Conservation (phyloP, 2,329 filamentous ascomycete genomes). For the Trichoderma simmonsii region DNA sequence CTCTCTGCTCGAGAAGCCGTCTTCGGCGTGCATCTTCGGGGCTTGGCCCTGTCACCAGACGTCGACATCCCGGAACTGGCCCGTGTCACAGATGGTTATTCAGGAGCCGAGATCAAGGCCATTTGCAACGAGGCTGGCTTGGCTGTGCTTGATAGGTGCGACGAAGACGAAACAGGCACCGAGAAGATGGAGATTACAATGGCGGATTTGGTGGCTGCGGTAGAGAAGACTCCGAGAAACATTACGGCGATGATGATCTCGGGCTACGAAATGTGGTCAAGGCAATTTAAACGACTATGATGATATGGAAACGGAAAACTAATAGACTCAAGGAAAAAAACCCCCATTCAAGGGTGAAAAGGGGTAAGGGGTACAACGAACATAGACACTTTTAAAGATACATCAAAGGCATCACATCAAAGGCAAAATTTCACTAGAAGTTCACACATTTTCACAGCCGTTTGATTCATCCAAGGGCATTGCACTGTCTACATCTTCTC, state of each 20-base stretch:
- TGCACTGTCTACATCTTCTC: background rate
- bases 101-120: constrained; percentile 74
- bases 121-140: constrained; percentile 48
- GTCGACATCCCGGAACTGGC: constrained; percentile 66
- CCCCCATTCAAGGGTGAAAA: background rate
- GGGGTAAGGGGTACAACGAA: background rate
- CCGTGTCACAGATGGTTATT: constrained; percentile 67
- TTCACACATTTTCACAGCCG: background rate
- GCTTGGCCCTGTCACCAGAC: constrained; percentile 57
- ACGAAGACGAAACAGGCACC: constrained; percentile 29
- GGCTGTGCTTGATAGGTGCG: constrained; percentile 39
- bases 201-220: constrained; percentile 43
- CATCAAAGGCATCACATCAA: background rate
- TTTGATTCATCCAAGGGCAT: background rate
- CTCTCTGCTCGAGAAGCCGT: constrained; percentile 71
- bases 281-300: constrained; percentile 31
- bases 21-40: constrained; percentile 62
- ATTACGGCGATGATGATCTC: constrained; percentile 58
- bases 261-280: constrained; percentile 57
- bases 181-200: constrained; percentile 38
- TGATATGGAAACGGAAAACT: background rate
- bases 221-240: constrained; percentile 49
- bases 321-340: background rate
- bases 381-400: background rate
- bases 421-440: background rate